Evolutionary conservation across 805 yeast species (phyloP).

Genomic region (Cyberlindnera amylophila): DNA sequence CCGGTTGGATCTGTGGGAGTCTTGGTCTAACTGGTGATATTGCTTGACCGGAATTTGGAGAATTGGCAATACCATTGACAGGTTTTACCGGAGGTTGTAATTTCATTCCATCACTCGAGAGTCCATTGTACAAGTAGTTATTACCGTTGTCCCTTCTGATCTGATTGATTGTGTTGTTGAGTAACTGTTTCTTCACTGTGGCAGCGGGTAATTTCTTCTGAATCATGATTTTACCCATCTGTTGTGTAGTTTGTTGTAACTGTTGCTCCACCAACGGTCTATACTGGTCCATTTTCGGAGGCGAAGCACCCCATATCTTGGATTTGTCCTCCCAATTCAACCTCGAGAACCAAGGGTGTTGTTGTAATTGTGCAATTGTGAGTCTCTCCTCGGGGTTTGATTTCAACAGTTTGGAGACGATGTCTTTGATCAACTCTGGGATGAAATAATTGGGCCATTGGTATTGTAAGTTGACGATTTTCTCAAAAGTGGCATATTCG

Average conservation of each 20-base stretch:
- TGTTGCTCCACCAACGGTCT: slow-evolving; percentile 37
- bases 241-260: slow-evolving; percentile 17
- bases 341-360: slow-evolving; percentile 66
- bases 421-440: slow-evolving; percentile 58
- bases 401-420: slow-evolving; percentile 63
- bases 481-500: slow-evolving; percentile 77
- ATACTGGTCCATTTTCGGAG: slow-evolving; percentile 69
- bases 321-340: slow-evolving; percentile 65
- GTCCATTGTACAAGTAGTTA: slow-evolving; percentile 8
- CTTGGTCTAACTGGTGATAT: slow-evolving; percentile 9
- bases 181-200: slow-evolving; percentile 22
- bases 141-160: slow-evolving; percentile 21
- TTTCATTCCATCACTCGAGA: slow-evolving; percentile 1
- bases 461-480: slow-evolving; percentile 75
- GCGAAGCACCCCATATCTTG: slow-evolving; percentile 62
- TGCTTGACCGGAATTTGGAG: not conserved
- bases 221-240: slow-evolving; percentile 13
- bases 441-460: slow-evolving; percentile 62
- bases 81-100: slow-evolving; percentile 8
- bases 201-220: slow-evolving; percentile 23
- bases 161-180: slow-evolving; percentile 24
- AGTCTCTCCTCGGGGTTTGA: slow-evolving; percentile 69
- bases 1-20: slow-evolving; percentile 3
- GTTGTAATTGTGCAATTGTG: slow-evolving; percentile 51
- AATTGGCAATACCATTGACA: not conserved